Evolutionary conservation across 2,329 filamentous ascomycete genomes (phyloP), one percentile per base, ranked within the genome.

Genomic region (Sporothrix globosa): DNA sequence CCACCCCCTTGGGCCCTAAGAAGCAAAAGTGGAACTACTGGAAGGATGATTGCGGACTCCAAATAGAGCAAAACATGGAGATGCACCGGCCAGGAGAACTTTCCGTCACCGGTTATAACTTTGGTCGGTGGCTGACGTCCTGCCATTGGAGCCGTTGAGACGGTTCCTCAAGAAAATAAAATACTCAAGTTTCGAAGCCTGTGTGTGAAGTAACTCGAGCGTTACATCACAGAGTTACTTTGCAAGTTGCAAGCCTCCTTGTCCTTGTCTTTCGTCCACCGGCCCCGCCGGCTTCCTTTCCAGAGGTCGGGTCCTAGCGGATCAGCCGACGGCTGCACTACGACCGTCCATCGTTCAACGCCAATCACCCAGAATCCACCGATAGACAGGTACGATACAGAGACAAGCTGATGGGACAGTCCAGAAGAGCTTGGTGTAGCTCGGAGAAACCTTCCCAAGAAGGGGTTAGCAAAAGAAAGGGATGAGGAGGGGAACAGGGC

Each of bases 311-410:
- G 11, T 39, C n/a, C 34, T 9, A 17, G 34, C 34, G 56, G 56
- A 61, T 24, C 11, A 46, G 39, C 58, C 58, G 58, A 10, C 27
- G 24, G 58, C 58, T 63, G 58, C 58, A 63, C 4, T 63, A 39
- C 39, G 44, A 46, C 58, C 21, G 44, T 27, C 39, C 58, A 63
- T 46, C 39, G 58, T 11, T 39, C 34, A 39, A 39, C 14, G 5
- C 24, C 5, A 14, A 21, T 21, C 56, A 11, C 17, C 27, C 14
- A 58, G 3, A 9, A 24, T 44, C 56, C 19, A 44, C 21, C 21
- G 58, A 19, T 63, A 21, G 13, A 17, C 39, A 46, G 58, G 58
- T 63, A 63, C 58, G 58, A 46, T 19, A 39, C 21, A 63, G 39
- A 27, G 6, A 41, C 11, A 13, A 21, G 34, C 56, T 41, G 11